Base-by-base conservation (phyloP, 768 basidiomycete species). In the Suillus plorans region DNA sequence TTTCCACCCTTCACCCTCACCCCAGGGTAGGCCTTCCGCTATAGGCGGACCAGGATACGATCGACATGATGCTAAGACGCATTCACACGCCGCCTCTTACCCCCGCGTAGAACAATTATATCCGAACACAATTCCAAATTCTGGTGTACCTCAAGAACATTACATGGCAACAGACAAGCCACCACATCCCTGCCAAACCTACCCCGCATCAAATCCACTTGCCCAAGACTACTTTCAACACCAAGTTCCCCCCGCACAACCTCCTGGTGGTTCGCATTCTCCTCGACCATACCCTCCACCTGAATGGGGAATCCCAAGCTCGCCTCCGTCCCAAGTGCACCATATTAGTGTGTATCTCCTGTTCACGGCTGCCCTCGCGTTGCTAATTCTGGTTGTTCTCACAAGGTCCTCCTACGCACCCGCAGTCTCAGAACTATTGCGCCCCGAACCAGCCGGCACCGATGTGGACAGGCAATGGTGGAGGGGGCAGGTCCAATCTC, bases 261-360 rank as follows among this genome's bases (percentile, higher is more conserved):
- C 62, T n/a, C 28, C 58, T 59, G 41, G 58, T 42, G 41, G 41
- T 28, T 59, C 53, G 4, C 55, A 57, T 22, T 41, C 60, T 65
- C 41, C 49, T 39, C 50, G 50, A 14, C 42, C 58, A 28, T 52
- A 41, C 47, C 44, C 31, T n/a, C 37, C 61, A 31, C 62, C 62
- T 42, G 39, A 63, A 31, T 62, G 70, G 60, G 66, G 67, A 44
- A 63, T 67, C n/a, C 62, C 71, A 47, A 67, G 64, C 8, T 37
- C 70, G 53, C 72, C 74, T 55, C 76, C 77, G 64, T 63, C 78
- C 45, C 67, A 77, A 58, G 78, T 76, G 28, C 76, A 76, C 64
- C 49, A 50, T 50, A 50, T 25, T 50, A 76, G 83, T 84, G 73
- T 68, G 79, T 77, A 62, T 61, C 34, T 34, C 66, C 63, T 37